phyloP scores from a whole-genome alignment of 352 stramenopile species.

The Phytopythium montanum region DNA sequence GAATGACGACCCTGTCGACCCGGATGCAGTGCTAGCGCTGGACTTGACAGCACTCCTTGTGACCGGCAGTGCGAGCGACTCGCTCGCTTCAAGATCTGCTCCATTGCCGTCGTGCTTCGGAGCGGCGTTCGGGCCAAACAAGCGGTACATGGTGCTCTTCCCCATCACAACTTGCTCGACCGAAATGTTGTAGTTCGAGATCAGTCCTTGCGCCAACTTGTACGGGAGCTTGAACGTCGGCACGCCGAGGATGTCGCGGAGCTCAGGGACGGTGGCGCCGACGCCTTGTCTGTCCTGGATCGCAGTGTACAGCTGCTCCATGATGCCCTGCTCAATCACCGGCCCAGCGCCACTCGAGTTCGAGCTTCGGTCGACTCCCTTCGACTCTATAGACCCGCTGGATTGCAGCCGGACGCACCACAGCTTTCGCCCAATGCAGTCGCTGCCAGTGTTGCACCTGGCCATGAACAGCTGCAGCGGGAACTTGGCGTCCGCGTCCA shows the following conservation, averaged over 20 bases:
- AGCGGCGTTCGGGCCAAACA: slow-evolving; percentile 47
- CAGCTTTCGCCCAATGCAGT: slow-evolving; percentile 66
- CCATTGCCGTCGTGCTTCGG: slow-evolving; percentile 1
- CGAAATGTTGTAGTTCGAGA: slow-evolving; percentile 74
- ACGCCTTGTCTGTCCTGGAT: slow-evolving; percentile 45
- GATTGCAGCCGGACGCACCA: slow-evolving; percentile 68
- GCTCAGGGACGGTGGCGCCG: slow-evolving; percentile 73
- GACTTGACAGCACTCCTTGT: slow-evolving; percentile 1
- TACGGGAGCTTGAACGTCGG: slow-evolving; percentile 85
- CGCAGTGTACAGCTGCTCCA: slow-evolving; percentile 72
- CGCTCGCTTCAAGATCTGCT: not conserved
- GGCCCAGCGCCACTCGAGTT: slow-evolving; percentile 18
- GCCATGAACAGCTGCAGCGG: slow-evolving; percentile 81
- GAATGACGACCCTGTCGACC: not conserved
- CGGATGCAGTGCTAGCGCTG: not conserved
- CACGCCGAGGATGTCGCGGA: slow-evolving; percentile 72
- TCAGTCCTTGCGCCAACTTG: slow-evolving; percentile 73
- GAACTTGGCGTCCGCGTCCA: slow-evolving; percentile 47
- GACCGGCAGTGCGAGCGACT: not conserved
- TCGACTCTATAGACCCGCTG: not conserved
- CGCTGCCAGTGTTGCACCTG: slow-evolving; percentile 56
- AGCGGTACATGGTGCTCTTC: slow-evolving; percentile 83
- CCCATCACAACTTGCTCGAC: slow-evolving; percentile 76
- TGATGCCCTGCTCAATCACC: slow-evolving; percentile 68
- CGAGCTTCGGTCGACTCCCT: not conserved